Conservation (phyloP, 768 basidiomycete genomes). For the Hydnum rufescens region DNA sequence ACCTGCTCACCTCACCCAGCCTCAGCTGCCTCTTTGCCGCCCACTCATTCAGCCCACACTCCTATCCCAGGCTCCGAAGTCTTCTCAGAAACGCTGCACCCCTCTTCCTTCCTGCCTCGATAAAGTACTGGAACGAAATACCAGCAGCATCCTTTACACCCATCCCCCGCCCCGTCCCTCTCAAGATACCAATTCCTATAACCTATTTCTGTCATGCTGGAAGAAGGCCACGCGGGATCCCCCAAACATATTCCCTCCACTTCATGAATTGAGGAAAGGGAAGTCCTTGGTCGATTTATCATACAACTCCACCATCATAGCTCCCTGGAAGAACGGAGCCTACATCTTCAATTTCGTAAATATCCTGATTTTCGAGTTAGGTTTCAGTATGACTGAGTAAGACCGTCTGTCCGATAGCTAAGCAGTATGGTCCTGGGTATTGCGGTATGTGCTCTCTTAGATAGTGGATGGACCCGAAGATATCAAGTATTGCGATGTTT, state of each 20-base stretch:
- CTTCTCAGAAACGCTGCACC: no score
- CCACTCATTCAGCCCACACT: no score
- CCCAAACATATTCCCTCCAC: constrained; percentile 38
- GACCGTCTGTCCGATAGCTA: no score
- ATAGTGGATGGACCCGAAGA: no score
- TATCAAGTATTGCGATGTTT: no score
- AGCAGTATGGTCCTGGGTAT: no score
- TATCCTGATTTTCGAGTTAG: constrained; percentile 1
- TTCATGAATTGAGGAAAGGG: constrained; percentile 31
- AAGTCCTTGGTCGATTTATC: constrained; percentile 40
- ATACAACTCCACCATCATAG: constrained; percentile 27
- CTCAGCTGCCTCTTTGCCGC: no score
- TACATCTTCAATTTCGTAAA: constrained; percentile 26
- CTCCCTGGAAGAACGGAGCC: constrained; percentile 36
- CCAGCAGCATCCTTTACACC: constrained; percentile 24
- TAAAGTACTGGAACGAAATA: constrained; percentile 33
- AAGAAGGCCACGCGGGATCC: constrained; percentile 5
- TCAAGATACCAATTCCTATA: no score
- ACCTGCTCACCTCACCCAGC: no score
- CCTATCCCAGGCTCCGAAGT: no score
- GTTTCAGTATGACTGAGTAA: no score
- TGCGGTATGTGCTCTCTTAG: constrained; percentile 34
- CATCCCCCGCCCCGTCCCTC: no score
- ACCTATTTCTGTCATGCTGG: neutral
- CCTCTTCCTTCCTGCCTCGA: constrained; percentile 40